Conservation (phyloP, 495 filamentous ascomycete genomes). For the Neurospora tetraspora region DNA sequence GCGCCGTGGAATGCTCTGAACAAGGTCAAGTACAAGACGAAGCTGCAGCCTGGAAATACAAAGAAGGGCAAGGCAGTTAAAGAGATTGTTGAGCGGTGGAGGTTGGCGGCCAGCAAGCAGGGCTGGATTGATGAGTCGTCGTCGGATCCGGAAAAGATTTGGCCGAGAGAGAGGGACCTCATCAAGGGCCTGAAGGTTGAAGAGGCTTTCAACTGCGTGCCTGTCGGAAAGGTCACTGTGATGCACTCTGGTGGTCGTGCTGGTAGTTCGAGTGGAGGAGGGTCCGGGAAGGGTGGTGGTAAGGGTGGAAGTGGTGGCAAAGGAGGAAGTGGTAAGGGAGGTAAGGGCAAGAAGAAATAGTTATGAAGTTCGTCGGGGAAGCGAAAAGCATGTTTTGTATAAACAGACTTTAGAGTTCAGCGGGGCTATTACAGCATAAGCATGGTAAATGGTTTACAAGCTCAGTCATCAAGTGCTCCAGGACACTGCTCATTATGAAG, state of each 20-base stretch:
- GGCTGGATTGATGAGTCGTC: conserved; percentile 47
- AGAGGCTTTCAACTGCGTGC: conserved; percentile 71
- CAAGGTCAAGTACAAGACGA: conserved; percentile 78
- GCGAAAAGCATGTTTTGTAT: not conserved
- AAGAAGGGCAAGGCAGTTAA: conserved; percentile 95
- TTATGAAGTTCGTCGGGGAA: not conserved
- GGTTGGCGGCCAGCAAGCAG: conserved; percentile 45
- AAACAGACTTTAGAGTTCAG: not conserved
- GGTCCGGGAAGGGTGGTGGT: conserved; percentile 34
- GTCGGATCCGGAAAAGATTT: conserved; percentile 62
- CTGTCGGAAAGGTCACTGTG: conserved; percentile 77
- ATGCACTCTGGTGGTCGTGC: conserved; percentile 51
- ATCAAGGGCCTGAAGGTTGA: conserved; percentile 70
- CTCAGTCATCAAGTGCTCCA: not conserved
- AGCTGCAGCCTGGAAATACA: conserved; percentile 77
- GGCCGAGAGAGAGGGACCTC: conserved; percentile 72
- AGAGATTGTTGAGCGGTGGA: conserved; percentile 75
- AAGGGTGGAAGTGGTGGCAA: conserved; percentile 14
- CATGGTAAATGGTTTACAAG: not conserved
- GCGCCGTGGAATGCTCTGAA: conserved; percentile 77
- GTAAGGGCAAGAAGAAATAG: conserved; percentile 9
- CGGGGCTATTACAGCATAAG: not conserved
- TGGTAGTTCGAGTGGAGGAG: conserved; percentile 31
- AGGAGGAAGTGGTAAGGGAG: conserved; percentile 6
- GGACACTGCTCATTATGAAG: not conserved